Conservation (phyloP, 371 early-diverging fungal species). For the Mortierella sp. region DNA sequence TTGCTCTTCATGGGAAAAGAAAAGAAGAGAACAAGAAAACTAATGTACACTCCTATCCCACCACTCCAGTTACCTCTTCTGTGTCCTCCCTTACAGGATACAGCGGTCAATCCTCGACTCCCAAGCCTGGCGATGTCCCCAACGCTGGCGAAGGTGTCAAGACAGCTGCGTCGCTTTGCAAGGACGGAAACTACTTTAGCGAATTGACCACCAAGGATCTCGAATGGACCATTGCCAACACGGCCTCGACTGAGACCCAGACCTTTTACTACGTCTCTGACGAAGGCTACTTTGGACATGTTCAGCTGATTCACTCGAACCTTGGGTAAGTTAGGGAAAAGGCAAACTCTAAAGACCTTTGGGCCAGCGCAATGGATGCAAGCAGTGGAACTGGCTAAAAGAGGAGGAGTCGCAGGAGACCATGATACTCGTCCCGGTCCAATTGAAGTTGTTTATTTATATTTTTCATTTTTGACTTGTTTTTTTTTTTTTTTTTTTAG, state of each 20-base stretch:
- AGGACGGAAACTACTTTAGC: constrained; percentile 66
- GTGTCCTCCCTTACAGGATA: constrained; percentile 51
- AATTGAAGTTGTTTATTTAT: too few relatives aligned
- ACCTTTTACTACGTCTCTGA: constrained; percentile 85
- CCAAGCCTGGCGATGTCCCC: constrained; percentile 48
- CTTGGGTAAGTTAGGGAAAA: constrained; percentile 65
- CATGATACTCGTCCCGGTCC: too few relatives aligned
- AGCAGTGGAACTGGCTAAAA: too few relatives aligned
- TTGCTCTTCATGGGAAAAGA: neutral
- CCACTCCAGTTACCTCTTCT: constrained; percentile 46
- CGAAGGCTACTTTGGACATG: constrained; percentile 79
- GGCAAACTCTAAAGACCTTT: too few relatives aligned
- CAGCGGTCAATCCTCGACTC: constrained; percentile 16
- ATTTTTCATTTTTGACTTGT: neutral
- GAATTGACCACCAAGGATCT: constrained; percentile 72
- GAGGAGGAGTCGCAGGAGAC: too few relatives aligned
- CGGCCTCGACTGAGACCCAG: constrained; percentile 90
- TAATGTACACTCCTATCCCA: constrained; percentile 16
- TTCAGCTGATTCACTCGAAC: constrained; percentile 89
- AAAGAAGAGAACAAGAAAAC: too few relatives aligned
- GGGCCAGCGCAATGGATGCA: too few relatives aligned
- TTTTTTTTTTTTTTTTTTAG: constrained; percentile 39
- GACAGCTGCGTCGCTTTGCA: constrained; percentile 66
- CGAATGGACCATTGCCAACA: constrained; percentile 76
- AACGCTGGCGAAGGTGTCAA: constrained; percentile 53